phyloP scores from a whole-genome alignment of 495 filamentous ascomycete species.

The Friedmanniomyces simplex region DNA sequence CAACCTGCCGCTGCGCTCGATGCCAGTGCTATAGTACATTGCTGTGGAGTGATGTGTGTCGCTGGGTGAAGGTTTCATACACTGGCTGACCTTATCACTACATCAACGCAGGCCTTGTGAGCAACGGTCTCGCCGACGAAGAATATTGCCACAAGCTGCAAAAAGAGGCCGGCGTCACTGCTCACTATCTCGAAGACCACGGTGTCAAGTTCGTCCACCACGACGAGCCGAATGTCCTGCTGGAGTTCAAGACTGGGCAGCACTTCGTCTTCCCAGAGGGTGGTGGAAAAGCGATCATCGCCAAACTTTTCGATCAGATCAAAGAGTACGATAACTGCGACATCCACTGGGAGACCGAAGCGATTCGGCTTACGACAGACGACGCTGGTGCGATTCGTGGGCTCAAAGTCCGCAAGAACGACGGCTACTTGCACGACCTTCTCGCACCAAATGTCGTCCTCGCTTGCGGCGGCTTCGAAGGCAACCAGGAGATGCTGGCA shows the following conservation, averaged over 20 bases:
- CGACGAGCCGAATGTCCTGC: slow-evolving; percentile 21
- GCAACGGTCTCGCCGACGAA: slow-evolving; percentile 21
- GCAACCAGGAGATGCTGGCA: slow-evolving; percentile 24
- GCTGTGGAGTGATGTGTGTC: too few relatives aligned
- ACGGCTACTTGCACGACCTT: slow-evolving; percentile 20
- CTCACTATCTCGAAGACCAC: slow-evolving; percentile 18
- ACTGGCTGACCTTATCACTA: too few relatives aligned
- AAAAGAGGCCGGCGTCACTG: slow-evolving; percentile 12
- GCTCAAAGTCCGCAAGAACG: slow-evolving; percentile 19
- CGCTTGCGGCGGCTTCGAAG: slow-evolving; percentile 23
- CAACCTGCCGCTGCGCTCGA: too few relatives aligned
- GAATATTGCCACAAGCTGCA: slow-evolving; percentile 23
- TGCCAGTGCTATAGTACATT: too few relatives aligned
- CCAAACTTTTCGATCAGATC: slow-evolving; percentile 14
- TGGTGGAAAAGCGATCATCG: slow-evolving; percentile 21
- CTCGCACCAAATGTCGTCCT: slow-evolving; percentile 18
- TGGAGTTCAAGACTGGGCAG: slow-evolving; percentile 23
- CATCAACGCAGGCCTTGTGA: slow-evolving; percentile 11
- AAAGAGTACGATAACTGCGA: slow-evolving; percentile 11
- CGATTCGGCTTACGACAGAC: slow-evolving; percentile 12
- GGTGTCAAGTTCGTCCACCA: slow-evolving; percentile 23
- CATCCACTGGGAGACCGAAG: slow-evolving; percentile 20
- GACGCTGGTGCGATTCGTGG: slow-evolving; percentile 17
- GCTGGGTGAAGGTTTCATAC: too few relatives aligned
- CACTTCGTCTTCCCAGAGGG: slow-evolving; percentile 22